A percentile compares a stretch with the other conserved stretches of the same genome.
phyloP scores from a whole-genome alignment of 108 stramenopile genomes.

The Mayamaea pseudoterrestris region DNA sequence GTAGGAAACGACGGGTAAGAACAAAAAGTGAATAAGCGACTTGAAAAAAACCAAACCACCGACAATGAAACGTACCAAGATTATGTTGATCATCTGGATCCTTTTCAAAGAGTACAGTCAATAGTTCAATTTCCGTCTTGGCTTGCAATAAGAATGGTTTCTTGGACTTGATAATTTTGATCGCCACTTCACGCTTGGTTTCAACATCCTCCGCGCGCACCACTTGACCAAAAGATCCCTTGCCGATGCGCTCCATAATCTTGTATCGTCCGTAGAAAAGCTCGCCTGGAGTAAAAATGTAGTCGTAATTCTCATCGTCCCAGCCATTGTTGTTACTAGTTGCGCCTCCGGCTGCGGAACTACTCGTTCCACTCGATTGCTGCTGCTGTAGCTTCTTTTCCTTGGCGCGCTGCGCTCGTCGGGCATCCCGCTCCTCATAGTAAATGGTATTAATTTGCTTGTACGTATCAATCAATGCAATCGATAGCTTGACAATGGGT shows the following conservation, averaged over 20 bases:
- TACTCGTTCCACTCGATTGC: constrained; percentile 5
- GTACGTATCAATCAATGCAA: constrained; percentile 88
- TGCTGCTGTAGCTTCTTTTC: constrained; percentile 28
- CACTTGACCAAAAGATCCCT: constrained; percentile 95
- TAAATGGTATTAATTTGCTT: constrained; percentile 90
- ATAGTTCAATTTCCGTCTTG: constrained; percentile 89
- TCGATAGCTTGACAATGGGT: constrained; percentile 77
- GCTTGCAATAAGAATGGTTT: constrained; percentile 95
- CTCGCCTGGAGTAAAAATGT: constrained; percentile 81
- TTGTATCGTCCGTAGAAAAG: constrained; percentile 73
- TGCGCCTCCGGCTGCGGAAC: constrained; percentile 13
- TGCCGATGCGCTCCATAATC: constrained; percentile 91
- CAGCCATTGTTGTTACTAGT: constrained; percentile 79
- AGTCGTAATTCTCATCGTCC: constrained; percentile 97
- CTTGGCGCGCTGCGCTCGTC: constrained; percentile 45
- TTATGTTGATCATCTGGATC: constrained; percentile 77
- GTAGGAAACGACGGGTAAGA: background rate
- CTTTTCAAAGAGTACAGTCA: constrained; percentile 58
- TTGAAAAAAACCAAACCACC: background rate
- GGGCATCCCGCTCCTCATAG: constrained; percentile 74
- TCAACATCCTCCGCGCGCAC: constrained; percentile 73
- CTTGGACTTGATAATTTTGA: constrained; percentile 98
- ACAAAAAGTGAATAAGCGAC: background rate
- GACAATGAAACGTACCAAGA: constrained; percentile 39
- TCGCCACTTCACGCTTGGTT: constrained; percentile 78